A percentile compares a stretch with the other conserved stretches of the same genome.
These are phyloP conservation scores for Tardiomyces depauwii DNA, from an alignment of 1,139 yeast species.

Conservation along the genomic window DNA sequence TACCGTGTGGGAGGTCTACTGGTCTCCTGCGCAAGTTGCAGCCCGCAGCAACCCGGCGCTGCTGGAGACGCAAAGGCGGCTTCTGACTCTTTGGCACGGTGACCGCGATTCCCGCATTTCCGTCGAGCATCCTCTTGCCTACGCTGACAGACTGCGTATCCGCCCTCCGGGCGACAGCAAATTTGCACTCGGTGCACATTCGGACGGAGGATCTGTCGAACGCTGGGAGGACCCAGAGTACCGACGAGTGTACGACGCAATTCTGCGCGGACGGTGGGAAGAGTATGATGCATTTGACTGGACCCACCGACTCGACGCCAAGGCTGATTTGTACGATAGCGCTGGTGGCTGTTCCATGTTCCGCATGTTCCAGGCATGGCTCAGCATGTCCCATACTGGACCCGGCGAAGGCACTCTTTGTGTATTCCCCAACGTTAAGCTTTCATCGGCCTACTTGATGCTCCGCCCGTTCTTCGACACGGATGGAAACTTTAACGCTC, in stretches of 20 bases:
- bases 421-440: slow-evolving; percentile 31
- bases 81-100: slow-evolving; percentile 27
- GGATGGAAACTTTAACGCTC: slow-evolving; percentile 13
- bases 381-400: slow-evolving; percentile 30
- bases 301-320: slow-evolving; percentile 29
- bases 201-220: slow-evolving; percentile 38
- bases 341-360: slow-evolving; percentile 29
- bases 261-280: slow-evolving; percentile 38
- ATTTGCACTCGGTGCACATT: slow-evolving; percentile 31
- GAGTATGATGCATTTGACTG: slow-evolving; percentile 35
- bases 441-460: slow-evolving; percentile 32
- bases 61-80: slow-evolving; percentile 19
- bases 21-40: slow-evolving; percentile 31
- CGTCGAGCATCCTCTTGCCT: slow-evolving; percentile 28
- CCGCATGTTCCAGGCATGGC: slow-evolving; percentile 41
- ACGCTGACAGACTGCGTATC: slow-evolving; percentile 43
- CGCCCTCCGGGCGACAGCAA: slow-evolving; percentile 28
- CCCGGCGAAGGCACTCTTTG: slow-evolving; percentile 36
- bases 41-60: slow-evolving; percentile 33
- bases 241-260: slow-evolving; percentile 29
- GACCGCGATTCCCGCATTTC: slow-evolving; percentile 22
- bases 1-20: slow-evolving; percentile 25
- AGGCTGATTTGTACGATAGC: slow-evolving; percentile 28
- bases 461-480: slow-evolving; percentile 34
- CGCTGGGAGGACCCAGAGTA: slow-evolving; percentile 37